phyloP scores from a whole-genome alignment of 2,329 filamentous ascomycete genomes.

The Nemania sp. region DNA sequence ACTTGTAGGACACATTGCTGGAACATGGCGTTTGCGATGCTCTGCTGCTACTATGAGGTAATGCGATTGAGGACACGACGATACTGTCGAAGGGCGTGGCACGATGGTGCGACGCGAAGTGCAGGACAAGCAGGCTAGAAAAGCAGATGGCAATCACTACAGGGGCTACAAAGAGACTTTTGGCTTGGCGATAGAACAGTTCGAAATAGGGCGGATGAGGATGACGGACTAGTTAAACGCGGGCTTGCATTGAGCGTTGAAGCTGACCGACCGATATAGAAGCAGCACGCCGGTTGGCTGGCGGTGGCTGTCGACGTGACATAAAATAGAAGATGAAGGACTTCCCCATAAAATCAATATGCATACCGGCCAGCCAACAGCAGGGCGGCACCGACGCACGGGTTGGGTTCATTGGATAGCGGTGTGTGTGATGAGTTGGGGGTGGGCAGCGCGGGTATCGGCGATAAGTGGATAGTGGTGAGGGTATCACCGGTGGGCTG shows the following conservation, averaged over 20 bases:
- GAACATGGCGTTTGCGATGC: constrained; percentile 19
- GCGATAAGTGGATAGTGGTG: constrained; percentile 31
- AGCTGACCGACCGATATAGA: constrained; percentile 28
- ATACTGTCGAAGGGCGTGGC: constrained; percentile 15
- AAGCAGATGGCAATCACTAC: constrained; percentile 24
- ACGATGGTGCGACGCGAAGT: constrained; percentile 30
- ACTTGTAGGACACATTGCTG: constrained; percentile 17
- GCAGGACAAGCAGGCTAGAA: constrained; percentile 29
- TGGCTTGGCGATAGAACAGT: constrained; percentile 29
- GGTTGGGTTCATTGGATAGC: constrained; percentile 62
- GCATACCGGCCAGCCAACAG: constrained; percentile 58
- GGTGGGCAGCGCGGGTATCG: constrained; percentile 31
- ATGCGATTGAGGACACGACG: constrained; percentile 15
- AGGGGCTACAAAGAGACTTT: constrained; percentile 12
- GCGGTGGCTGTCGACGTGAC: constrained; percentile 45
- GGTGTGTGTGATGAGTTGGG: constrained; percentile 41
- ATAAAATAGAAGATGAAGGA: constrained; percentile 37
- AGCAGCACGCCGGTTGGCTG: constrained; percentile 41
- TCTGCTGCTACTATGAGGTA: constrained; percentile 18
- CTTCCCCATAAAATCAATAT: constrained; percentile 51
- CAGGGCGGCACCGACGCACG: constrained; percentile 58
- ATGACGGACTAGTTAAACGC: constrained; percentile 21
- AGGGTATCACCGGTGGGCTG: constrained; percentile 32
- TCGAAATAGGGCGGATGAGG: constrained; percentile 23
- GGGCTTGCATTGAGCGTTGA: constrained; percentile 23